These are phyloP conservation scores for Candida caryicola DNA, from an alignment of 805 yeast species.

Conservation along the genomic window DNA sequence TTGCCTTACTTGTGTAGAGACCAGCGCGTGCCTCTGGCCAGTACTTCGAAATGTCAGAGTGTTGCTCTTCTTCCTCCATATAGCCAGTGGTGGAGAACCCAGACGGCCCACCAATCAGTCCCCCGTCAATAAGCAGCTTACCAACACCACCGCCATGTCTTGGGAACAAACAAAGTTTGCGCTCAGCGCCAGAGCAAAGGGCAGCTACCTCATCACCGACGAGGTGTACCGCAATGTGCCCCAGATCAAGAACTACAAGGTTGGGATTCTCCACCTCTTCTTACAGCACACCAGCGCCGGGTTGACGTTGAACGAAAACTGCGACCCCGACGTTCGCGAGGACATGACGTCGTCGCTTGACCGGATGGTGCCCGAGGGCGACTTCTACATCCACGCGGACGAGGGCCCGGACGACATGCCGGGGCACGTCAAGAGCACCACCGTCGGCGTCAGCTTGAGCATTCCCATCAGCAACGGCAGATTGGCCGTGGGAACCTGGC, in stretches of 20 bases:
- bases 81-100: not conserved
- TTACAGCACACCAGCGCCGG: conserved; percentile 81
- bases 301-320: conserved; percentile 72
- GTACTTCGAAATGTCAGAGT: too few relatives aligned
- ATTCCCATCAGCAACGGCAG: conserved; percentile 70
- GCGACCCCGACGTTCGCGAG: conserved; percentile 71
- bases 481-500: conserved; percentile 80
- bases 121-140: not conserved
- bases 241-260: conserved; percentile 53
- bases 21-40: too few relatives aligned
- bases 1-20: conserved; percentile 18
- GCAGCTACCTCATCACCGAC: conserved; percentile 69
- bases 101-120: not conserved
- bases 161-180: conserved; percentile 64
- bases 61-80: conserved; percentile 1
- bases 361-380: conserved; percentile 64
- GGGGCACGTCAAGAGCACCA: conserved; percentile 62
- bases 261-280: conserved; percentile 66
- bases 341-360: conserved; percentile 68
- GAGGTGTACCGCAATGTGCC: conserved; percentile 59
- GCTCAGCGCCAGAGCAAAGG: conserved; percentile 57
- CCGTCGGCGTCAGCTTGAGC: conserved; percentile 55
- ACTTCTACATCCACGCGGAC: conserved; percentile 58
- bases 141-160: conserved; percentile 14
- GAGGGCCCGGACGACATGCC: conserved; percentile 88